A percentile compares a stretch with the other conserved stretches of the same genome.
These are phyloP conservation scores for Alternaria dauci DNA, from an alignment of 2,329 filamentous ascomycete genomes.

Conservation along the genomic window DNA sequence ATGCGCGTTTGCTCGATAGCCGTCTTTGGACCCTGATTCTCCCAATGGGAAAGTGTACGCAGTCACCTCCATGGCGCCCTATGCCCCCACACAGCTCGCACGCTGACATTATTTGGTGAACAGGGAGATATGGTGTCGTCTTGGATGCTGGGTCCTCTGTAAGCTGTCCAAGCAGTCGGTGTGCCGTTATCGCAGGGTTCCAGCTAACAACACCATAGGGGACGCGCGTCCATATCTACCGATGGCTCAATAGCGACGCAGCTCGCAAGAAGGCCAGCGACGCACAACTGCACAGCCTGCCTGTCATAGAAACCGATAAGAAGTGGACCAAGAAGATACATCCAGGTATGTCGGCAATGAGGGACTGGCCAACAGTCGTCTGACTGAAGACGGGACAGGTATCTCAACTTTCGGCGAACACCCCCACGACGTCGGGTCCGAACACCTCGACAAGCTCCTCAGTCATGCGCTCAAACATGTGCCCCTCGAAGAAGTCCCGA, in stretches of 20 bases:
- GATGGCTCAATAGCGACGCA: slow-evolving; percentile 81
- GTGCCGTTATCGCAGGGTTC: slow-evolving; percentile 1
- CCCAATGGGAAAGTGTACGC: slow-evolving; percentile 55
- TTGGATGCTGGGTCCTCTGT: slow-evolving; percentile 95
- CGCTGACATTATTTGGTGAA: slow-evolving; percentile 35
- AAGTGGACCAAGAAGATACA: slow-evolving; percentile 93
- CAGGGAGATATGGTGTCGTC: slow-evolving; percentile 85
- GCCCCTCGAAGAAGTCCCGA: slow-evolving; percentile 75
- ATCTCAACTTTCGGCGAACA: slow-evolving; percentile 88
- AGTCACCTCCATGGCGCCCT: slow-evolving; percentile 22
- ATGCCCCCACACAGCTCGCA: slow-evolving; percentile 7
- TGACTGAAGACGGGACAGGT: slow-evolving; percentile 51
- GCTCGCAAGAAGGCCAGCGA: slow-evolving; percentile 69
- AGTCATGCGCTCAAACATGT: slow-evolving; percentile 83
- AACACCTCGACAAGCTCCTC: slow-evolving; percentile 81
- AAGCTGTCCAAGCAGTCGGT: slow-evolving; percentile 35
- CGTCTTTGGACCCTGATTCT: slow-evolving; percentile 28
- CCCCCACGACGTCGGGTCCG: slow-evolving; percentile 77
- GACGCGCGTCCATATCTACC: slow-evolving; percentile 92
- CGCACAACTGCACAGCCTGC: slow-evolving; percentile 72
- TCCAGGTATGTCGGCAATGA: slow-evolving; percentile 66
- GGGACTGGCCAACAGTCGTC: slow-evolving; percentile 4
- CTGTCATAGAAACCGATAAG: slow-evolving; percentile 82
- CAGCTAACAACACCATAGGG: slow-evolving; percentile 59
- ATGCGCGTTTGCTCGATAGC: slow-evolving; percentile 35